Percentiles rank a stretch among this genome's conserved stretches.
Conservation (phyloP, 306 rosid species). For the Fragaria iinumae region DNA sequence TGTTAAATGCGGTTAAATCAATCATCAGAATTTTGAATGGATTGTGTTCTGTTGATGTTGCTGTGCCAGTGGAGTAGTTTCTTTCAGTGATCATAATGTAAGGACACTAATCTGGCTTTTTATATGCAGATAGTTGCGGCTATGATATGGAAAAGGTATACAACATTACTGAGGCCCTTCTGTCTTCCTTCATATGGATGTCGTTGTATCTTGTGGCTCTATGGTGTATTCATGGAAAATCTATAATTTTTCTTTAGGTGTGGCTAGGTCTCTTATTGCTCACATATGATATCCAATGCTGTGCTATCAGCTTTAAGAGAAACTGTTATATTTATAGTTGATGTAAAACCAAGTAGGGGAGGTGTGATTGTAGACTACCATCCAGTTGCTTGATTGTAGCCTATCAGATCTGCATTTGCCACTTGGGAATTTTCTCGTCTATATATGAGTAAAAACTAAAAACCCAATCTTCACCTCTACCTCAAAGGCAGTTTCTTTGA, state of each 20-base stretch:
- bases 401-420: not conserved
- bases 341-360: not conserved
- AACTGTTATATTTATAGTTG: not conserved
- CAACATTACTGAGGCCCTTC: constrained; percentile 5
- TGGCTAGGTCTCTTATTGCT: not conserved
- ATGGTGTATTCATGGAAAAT: not conserved
- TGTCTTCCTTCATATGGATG: not conserved
- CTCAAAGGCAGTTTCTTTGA: not conserved
- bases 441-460: not conserved
- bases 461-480: not conserved
- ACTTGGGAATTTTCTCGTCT: not conserved
- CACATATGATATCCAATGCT: not conserved
- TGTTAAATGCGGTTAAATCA: too few species aligned
- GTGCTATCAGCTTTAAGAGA: not conserved
- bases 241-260: not conserved
- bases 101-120: constrained; percentile 31
- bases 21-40: not conserved
- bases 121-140: constrained; percentile 71
- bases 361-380: not conserved
- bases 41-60: not conserved
- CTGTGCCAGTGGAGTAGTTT: not conserved
- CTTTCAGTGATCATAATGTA: not conserved
- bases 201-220: not conserved
- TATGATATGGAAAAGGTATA: constrained; percentile 81
- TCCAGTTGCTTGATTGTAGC: not conserved